phyloP scores from a whole-genome alignment of 2,329 filamentous ascomycete genomes.

The Aureobasidium sp. region DNA sequence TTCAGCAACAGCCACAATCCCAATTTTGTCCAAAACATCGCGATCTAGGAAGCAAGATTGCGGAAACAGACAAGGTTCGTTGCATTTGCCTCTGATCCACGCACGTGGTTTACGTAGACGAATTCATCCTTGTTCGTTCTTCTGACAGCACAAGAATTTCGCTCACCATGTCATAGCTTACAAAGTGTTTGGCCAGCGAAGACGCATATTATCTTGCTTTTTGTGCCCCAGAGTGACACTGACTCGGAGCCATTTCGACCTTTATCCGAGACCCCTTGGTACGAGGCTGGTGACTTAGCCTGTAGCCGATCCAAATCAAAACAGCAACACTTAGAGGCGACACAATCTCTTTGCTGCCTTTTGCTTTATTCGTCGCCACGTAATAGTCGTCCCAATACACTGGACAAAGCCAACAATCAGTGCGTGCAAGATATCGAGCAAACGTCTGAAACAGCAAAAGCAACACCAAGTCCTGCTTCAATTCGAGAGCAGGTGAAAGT shows the following conservation, averaged over 20 bases:
- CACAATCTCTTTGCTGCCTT: slow-evolving; percentile 4
- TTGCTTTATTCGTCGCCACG: slow-evolving; percentile 4
- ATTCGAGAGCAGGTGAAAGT: background rate
- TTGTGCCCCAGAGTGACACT: slow-evolving; percentile 13
- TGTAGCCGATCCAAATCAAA: background rate
- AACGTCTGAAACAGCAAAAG: slow-evolving; percentile 18
- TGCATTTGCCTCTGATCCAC: slow-evolving; percentile 4
- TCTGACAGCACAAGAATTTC: slow-evolving; percentile 1
- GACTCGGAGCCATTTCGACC: slow-evolving; percentile 9
- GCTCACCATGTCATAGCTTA: slow-evolving; percentile 10
- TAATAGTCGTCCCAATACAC: background rate
- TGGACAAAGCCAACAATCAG: slow-evolving; percentile 1
- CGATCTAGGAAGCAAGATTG: background rate
- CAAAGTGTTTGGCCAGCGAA: slow-evolving; percentile 5
- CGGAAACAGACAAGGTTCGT: slow-evolving; percentile 9
- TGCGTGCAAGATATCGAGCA: slow-evolving; percentile 2
- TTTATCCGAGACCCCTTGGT: slow-evolving; percentile 13
- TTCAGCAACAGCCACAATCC: slow-evolving; percentile 5
- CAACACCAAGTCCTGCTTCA: background rate
- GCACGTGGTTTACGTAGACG: slow-evolving; percentile 4
- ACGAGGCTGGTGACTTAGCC: slow-evolving; percentile 2
- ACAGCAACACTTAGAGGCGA: slow-evolving; percentile 5
- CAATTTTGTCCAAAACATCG: background rate
- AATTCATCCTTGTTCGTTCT: background rate
- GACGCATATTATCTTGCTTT: slow-evolving; percentile 15